Base-by-base conservation (phyloP, 768 basidiomycete species). In the Trametes cinnabarina region DNA sequence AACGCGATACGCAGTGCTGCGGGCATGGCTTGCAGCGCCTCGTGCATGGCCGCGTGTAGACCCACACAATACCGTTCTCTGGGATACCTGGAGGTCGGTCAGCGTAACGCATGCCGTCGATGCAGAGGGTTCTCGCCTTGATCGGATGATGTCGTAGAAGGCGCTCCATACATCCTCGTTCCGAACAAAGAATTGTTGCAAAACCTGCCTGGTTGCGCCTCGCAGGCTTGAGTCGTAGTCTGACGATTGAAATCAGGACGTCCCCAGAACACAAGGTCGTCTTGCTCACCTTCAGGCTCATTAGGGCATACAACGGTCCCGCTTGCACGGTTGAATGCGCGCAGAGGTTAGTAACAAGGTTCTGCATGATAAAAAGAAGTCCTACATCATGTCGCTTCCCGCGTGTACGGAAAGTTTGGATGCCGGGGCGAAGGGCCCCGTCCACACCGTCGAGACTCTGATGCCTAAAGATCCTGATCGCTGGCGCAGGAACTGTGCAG, bases 391-490 rank as follows among this genome's bases (percentile, higher is more conserved):
- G 17, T 39, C 26, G 35, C 37, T 12, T 17, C 26, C 44, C 28
- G 39, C 25, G 20, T 22, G 51, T 20, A 39, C 51, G 23, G 26
- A 9, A 52, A 23, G 30, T 47, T 53, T 53, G 51, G 51, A 41
- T 37, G 30, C 30, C 32, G 54, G 60, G 60, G 60, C 55, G 30
- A 46, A 61, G 60, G 60, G 60, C 28, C 50, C 60, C 42, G 47
- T 26, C 42, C 28, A 34, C 23, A 61, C 51, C 12, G 51, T 56
- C 6, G 58, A 57, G 22, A 70, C 62, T 48, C 54, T 58, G 49
- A 69, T 61, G 40, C 66, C 68, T 19, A 57, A 41, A 4, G 57
- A 26, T 32, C 58, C 51, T 19, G 68, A 51, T 20, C 48, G 46
- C 23, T 57, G 54, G 48, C 62, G 55, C 2, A 68, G 43, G 42